Evolutionary conservation across 2,329 filamentous ascomycete genomes (phyloP).

Genomic region (Penicillium sp.): DNA sequence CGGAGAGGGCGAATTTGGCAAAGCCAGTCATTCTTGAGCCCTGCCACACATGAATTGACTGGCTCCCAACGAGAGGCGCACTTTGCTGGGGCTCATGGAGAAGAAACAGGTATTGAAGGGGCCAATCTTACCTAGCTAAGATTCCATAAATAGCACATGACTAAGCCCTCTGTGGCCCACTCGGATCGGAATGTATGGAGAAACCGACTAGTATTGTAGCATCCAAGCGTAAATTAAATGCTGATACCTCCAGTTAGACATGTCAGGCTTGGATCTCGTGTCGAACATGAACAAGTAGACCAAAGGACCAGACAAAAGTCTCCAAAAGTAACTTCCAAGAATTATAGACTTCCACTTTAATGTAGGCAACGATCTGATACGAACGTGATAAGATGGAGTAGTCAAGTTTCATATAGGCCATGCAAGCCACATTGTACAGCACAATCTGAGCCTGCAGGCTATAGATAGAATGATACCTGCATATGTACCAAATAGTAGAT

Average conservation of each 20-base stretch:
- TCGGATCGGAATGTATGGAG: not conserved
- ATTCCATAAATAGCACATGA: constrained; percentile 1
- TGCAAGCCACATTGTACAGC: not conserved
- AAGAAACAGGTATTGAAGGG: constrained; percentile 1
- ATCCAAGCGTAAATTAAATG: not conserved
- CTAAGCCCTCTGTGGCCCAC: not conserved
- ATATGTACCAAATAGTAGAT: too few relatives aligned
- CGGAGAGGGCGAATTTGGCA: constrained; percentile 30
- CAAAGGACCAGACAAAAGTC: not conserved
- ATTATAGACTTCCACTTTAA: not conserved
- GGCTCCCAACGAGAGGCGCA: constrained; percentile 18
- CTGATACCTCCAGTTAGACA: not conserved
- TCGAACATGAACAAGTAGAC: not conserved
- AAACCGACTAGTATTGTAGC: not conserved
- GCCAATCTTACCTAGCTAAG: not conserved
- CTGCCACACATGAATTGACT: constrained; percentile 25
- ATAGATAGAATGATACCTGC: too few relatives aligned
- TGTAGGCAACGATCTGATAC: not conserved
- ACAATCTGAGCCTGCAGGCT: not conserved
- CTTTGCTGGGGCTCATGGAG: not conserved
- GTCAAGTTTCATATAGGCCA: not conserved
- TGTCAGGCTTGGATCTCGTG: not conserved
- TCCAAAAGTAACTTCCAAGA: not conserved
- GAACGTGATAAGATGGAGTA: too few relatives aligned
- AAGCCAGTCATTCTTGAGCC: constrained; percentile 36